phyloP scores from a whole-genome alignment of 352 stramenopile species.

The Globisporangium middletonii region DNA sequence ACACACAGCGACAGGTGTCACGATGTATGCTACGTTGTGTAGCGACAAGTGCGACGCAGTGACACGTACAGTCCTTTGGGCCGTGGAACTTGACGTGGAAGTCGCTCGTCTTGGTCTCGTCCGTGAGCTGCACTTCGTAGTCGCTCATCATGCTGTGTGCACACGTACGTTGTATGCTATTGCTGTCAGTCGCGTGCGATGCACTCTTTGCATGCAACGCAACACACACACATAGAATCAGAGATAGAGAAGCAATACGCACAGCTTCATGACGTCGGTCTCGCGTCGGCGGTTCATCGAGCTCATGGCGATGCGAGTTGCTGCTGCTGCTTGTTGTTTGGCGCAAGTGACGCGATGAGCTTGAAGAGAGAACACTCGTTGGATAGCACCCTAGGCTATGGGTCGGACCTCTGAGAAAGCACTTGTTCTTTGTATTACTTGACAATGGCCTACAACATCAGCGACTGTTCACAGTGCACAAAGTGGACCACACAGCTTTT shows the following conservation, averaged over 20 bases:
- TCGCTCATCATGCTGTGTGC: conserved; percentile 86
- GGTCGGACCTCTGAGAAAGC: too few relatives aligned
- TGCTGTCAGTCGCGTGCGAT: not conserved
- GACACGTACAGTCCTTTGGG: conserved; percentile 70
- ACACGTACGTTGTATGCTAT: not conserved
- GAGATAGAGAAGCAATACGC: conserved; percentile 7
- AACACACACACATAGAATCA: too few relatives aligned
- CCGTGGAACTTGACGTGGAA: conserved; percentile 85
- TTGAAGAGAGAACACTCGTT: too few relatives aligned
- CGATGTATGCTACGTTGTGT: not conserved
- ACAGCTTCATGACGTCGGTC: conserved; percentile 91
- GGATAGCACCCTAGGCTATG: too few relatives aligned
- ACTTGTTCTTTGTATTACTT: too few relatives aligned
- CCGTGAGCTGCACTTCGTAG: conserved; percentile 80
- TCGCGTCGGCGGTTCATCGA: conserved; percentile 81
- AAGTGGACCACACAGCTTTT: too few relatives aligned
- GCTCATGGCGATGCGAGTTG: conserved; percentile 25
- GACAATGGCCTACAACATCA: too few relatives aligned
- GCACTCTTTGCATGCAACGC: not conserved
- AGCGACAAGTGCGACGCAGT: not conserved
- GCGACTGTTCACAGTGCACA: too few relatives aligned
- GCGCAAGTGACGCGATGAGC: too few relatives aligned
- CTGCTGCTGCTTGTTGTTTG: not conserved
- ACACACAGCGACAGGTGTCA: not conserved
- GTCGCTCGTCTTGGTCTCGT: conserved; percentile 78